phyloP scores from a whole-genome alignment of 2,329 filamentous ascomycete genomes.

The Ophiostoma ulmi region DNA sequence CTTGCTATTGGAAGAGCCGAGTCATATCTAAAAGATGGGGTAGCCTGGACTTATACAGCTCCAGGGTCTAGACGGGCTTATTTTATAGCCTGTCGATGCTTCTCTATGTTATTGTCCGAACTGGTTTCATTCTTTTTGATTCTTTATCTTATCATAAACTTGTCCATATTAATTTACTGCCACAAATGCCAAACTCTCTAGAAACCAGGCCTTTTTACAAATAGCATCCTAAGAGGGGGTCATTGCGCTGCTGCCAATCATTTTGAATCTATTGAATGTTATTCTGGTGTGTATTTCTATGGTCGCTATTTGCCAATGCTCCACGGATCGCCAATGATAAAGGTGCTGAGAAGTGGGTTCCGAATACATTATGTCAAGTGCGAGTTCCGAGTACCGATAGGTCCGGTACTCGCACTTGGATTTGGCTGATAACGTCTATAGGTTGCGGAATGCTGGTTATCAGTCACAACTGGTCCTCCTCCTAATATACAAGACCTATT shows the following conservation, averaged over 20 bases:
- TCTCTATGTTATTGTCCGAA: neutral
- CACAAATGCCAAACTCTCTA: no score
- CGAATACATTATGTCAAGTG: neutral
- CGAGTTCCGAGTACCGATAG: neutral
- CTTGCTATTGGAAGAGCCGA: neutral
- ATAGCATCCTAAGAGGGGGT: neutral
- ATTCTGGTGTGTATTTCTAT: neutral
- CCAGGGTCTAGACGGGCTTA: neutral
- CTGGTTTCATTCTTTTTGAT: neutral
- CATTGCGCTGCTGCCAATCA: neutral
- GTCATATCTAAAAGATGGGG: conserved; percentile 1
- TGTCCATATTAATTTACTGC: neutral
- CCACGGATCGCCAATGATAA: neutral
- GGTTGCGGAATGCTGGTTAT: neutral
- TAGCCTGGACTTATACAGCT: neutral
- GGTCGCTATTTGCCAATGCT: neutral
- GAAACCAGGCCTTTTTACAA: no score
- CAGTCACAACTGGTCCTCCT: neutral
- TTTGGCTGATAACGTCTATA: neutral
- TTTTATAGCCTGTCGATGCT: neutral
- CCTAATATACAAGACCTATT: neutral
- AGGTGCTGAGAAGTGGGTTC: neutral
- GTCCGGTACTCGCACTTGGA: neutral
- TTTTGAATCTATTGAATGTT: neutral
- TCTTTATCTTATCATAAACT: neutral